Evolutionary conservation across 768 basidiomycete genomes (phyloP), one percentile per base, ranked within the genome.

Genomic region (Hebeloma cylindrosporum): DNA sequence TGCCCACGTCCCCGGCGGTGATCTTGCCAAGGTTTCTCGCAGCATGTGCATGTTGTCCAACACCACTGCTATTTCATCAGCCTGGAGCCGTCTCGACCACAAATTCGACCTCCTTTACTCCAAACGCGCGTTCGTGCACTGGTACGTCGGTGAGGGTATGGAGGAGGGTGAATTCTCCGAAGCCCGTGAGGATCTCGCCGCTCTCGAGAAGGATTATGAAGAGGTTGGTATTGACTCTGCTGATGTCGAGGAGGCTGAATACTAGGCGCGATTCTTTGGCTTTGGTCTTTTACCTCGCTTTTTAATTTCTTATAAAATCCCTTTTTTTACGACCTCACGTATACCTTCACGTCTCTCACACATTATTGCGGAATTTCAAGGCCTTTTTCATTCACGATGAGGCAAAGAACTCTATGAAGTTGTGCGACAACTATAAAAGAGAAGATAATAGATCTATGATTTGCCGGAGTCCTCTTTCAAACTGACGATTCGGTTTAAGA

Each of bases 61-160:
- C 74, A 93, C 91, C 45, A 92, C 90, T 31, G 84, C 93, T 41
- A 97, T 97, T 67, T 93, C 93, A 45, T 78, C 85, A 47, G 95
- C 95, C 4, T 98, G 95, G 95, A 82, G 80, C 55, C 88, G 93
- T 57, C 80, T 70, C 31, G 95, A 98, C 71, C 86, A 95, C 77
- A 98, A 98, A 70, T 98, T 98, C 68, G 95, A 98, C 64, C 80
- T 98, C 57, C 83, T 98, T 69, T 98, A 95, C 77, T 94, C 93
- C 50, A 96, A 91, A 68, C 88, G 89, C 66, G 90, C 90, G 36
- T 91, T 91, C 53, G 85, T 88, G 18, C 86, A 89, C 66, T 88
- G 92, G 93, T 95, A 94, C 61, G 94, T 96, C 51, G 94, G 94
- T 63, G 94, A 98, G 72, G 95, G 95, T 75, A 97, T 98, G 95